Base-by-base conservation (phyloP, 768 basidiomycete genomes). In the Mycena albidolilacea region DNA sequence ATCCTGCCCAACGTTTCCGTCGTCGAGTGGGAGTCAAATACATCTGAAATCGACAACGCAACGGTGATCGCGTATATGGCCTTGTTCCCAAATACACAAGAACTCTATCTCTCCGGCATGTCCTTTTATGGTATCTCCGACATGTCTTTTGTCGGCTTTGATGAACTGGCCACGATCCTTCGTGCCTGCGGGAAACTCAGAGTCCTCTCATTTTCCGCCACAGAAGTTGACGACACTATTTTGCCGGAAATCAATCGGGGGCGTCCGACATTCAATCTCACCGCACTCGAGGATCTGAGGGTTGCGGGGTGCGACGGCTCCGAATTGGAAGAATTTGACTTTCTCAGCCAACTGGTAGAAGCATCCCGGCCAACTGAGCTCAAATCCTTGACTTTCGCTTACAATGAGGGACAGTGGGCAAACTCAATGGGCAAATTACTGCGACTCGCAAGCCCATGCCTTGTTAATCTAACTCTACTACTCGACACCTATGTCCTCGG, bases 1-100 rank as follows among this genome's bases (percentile, higher is more conserved):
- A 37, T 38, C 23, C 54, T 71, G 60, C 70, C 70, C 12, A 71
- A 48, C 12, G 63, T 71, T 30, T 37, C 30, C 23, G 43, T 61
- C 43, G 65, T 71, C 38, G 64, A 59, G 19, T 71, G 63, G 69
- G 17, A 58, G 17, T 8, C 46, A 38, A 9, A 55, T 14, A 9
- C 37, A 7, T 11, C 4, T 14, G 5, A n/a, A 67, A 6, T 48
- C 30, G 10, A 46, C 5, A 30, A 48, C n/a, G 7, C 17, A n/a
- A 60, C 61, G 38, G 46, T 41, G 17, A 9, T 54, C 21, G 46
- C 57, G 4, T 52, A 65, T 38, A 59, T 65, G 63, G 21, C 57
- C 17, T 64, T 59, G 46, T 71, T 71, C 50, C 70, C 70, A 8
- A 64, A 52, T n/a, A 43, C 50, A 6, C 30, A 38, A 8, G 35